phyloP scores from a whole-genome alignment of 306 rosid species.

The Pyrus communis region DNA sequence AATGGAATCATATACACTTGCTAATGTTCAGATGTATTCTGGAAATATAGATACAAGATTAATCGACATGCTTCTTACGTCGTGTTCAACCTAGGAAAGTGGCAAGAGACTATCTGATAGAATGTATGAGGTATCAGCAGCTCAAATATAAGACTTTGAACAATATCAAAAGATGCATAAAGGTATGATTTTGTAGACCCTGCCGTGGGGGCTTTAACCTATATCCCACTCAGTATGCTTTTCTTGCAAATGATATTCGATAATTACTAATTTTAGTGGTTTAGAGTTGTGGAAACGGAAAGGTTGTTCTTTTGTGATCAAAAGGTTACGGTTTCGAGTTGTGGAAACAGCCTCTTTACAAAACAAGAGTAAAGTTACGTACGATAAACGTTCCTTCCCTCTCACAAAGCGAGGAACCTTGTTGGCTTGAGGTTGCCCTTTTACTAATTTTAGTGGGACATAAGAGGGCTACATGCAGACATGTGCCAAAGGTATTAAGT shows the following conservation, averaged over 20 bases:
- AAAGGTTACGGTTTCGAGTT: no score
- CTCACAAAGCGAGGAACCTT: rapidly evolving
- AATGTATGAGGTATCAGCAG: neutral
- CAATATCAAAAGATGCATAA: neutral
- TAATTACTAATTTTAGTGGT: neutral
- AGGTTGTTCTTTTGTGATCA: no score
- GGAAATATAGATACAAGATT: neutral
- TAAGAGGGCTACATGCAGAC: neutral
- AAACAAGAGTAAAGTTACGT: no score
- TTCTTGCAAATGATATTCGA: neutral
- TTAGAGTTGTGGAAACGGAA: no score
- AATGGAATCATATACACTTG: neutral
- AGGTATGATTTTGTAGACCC: neutral
- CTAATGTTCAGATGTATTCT: neutral
- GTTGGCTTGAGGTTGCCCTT: no score
- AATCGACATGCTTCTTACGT: neutral
- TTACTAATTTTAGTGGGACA: neutral
- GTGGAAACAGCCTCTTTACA: no score
- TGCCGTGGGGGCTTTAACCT: neutral
- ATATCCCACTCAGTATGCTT: neutral
- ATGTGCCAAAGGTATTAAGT: neutral
- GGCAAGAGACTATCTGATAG: neutral
- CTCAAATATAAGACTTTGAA: neutral
- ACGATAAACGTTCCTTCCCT: rapidly evolving
- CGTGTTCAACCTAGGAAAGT: neutral